Base-by-base conservation (phyloP, 768 basidiomycete genomes). In the Panaeolus cyanescens region DNA sequence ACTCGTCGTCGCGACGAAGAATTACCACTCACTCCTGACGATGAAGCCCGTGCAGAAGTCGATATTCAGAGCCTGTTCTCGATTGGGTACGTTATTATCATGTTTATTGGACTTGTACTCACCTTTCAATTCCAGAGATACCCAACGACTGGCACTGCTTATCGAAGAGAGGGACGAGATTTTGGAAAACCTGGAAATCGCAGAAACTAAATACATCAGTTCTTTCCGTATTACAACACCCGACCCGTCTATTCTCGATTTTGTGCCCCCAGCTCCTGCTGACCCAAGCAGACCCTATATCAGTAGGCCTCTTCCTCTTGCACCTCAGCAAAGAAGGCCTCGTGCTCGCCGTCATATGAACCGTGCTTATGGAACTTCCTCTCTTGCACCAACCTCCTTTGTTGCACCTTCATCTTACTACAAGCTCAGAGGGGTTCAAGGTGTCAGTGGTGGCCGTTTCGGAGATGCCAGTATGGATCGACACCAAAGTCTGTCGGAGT, bases 361-460 rank as follows among this genome's bases (percentile, higher is more conserved):
- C 65, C 85, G 86, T n/a, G 87, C 88, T 2, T 84, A 79, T 64
- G 88, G 82, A 0, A 80, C 86, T 4, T 87, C 88, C 5, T 89
- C 88, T n/a, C 81, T 88, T 15, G 82, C 89, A 1, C 91, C 91
- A 4, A 88, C 88, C 17, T 89, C 89, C 5, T 93, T 92, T 67
- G 85, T 92, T 8, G 90, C 89, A 4, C 91, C 91, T 6, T 90
- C 88, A 5, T 84, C 87, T 58, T 93, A 89, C 70, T 93, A 93
- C 77, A 88, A 89, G 68, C 81, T 93, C 32, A 82, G 87, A 22
- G 77, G 81, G 25, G 78, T 90, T 3, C 80, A 78, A 56, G 87
- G 85, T 8, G 78, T 92, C 25, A 86, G 77, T 58, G 85, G 83
- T 20, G 88, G 87, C 4, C 77, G 82, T 32, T 83, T 87, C 58